Percentiles rank a stretch among this genome's conserved stretches.
Conservation (phyloP, 228 moss, liverwort and hornwort species). For the Sphagnum magellanicum region DNA sequence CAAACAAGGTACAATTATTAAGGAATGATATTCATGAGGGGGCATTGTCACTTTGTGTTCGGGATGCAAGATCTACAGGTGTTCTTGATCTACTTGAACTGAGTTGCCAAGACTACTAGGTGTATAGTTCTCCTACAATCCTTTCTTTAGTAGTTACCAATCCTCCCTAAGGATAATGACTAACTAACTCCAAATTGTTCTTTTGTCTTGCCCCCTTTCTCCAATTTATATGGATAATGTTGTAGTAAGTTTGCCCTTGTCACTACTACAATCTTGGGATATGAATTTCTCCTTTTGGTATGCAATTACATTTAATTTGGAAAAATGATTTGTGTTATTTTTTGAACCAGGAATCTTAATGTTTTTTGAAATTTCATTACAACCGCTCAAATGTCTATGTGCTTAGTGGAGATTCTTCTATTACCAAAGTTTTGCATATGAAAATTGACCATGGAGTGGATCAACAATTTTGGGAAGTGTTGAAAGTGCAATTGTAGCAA, state of each 20-base stretch:
- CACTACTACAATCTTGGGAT: too few species aligned
- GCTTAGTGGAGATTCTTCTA: conserved; percentile 72
- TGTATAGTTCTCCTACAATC: conserved; percentile 40
- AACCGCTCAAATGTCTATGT: conserved; percentile 71
- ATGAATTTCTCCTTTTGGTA: too few species aligned
- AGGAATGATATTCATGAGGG: conserved; percentile 90
- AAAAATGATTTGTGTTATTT: too few species aligned
- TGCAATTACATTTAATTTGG: too few species aligned
- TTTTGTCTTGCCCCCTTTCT: background rate
- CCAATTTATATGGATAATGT: too few species aligned
- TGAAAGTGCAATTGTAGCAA: conserved; percentile 13
- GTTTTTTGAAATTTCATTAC: conserved; percentile 59
- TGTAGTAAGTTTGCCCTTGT: too few species aligned
- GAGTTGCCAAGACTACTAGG: conserved; percentile 52
- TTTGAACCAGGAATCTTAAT: too few species aligned
- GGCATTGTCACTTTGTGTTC: conserved; percentile 57
- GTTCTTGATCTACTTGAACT: conserved; percentile 64
- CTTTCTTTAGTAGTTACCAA: conserved; percentile 72
- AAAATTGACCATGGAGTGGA: conserved; percentile 32
- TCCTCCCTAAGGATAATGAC: conserved; percentile 67
- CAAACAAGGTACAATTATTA: conserved; percentile 35
- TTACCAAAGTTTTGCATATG: conserved; percentile 85
- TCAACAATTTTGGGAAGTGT: too few species aligned
- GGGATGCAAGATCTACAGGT: conserved; percentile 62
- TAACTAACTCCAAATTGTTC: conserved; percentile 48